phyloP scores from a whole-genome alignment of 2,329 filamentous ascomycete genomes.

The Emmonsiellopsis sp. region DNA sequence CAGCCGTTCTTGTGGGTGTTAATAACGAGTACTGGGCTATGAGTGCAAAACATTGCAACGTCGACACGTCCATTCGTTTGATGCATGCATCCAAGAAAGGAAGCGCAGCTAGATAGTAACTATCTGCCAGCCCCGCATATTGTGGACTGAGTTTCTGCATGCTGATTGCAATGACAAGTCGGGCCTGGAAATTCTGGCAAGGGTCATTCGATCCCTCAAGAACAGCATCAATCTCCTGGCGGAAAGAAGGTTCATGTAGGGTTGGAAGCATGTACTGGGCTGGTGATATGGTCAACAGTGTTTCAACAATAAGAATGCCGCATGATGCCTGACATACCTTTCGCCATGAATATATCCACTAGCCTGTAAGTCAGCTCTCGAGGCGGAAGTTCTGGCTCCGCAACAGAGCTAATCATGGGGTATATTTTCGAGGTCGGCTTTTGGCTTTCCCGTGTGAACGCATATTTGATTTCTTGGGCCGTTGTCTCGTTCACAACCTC shows the following conservation, averaged over 20 bases:
- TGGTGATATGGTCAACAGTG: conserved; percentile 25
- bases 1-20: conserved; percentile 82
- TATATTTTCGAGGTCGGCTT: conserved; percentile 72
- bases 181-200: conserved; percentile 77
- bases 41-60: conserved; percentile 78
- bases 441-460: conserved; percentile 55
- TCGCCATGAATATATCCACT: conserved; percentile 75
- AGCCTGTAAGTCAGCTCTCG: conserved; percentile 66
- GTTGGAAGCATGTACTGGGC: conserved; percentile 82
- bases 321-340: conserved; percentile 46
- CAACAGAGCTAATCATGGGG: conserved; percentile 76
- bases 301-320: background rate
- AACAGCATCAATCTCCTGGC: conserved; percentile 67
- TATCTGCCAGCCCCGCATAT: conserved; percentile 89
- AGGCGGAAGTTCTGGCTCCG: conserved; percentile 66
- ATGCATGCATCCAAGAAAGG: conserved; percentile 74
- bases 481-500: conserved; percentile 76
- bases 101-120: conserved; percentile 87
- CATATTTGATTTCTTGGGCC: conserved; percentile 57
- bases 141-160: conserved; percentile 83
- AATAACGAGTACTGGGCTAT: conserved; percentile 87
- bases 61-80: conserved; percentile 78
- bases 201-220: conserved; percentile 66
- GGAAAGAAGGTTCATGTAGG: conserved; percentile 73
- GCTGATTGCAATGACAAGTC: conserved; percentile 89